phyloP scores from a whole-genome alignment of 352 stramenopile species.

The Plasmopara viticola region DNA sequence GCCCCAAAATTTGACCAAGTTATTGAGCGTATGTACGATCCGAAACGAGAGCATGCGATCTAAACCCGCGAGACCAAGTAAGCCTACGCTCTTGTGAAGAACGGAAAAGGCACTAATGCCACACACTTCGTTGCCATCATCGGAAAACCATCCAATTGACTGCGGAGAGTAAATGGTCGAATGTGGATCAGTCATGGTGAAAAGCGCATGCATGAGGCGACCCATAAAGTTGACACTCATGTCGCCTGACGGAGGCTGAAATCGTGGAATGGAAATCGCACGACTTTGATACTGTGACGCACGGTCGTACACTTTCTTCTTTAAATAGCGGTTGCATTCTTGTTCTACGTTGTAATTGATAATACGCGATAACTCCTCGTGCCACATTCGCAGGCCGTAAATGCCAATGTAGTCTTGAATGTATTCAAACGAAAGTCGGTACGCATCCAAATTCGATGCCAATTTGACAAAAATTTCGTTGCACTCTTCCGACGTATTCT shows the following conservation, averaged over 20 bases:
- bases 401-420: slow-evolving; percentile 96
- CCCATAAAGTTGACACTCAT: slow-evolving; percentile 93
- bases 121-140: slow-evolving; percentile 80
- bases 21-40: slow-evolving; percentile 91
- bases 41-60: slow-evolving; percentile 91
- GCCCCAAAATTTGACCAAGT: slow-evolving; percentile 91
- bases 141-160: slow-evolving; percentile 89
- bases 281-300: slow-evolving; percentile 88
- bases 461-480: slow-evolving; percentile 83
- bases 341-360: slow-evolving; percentile 96
- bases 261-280: slow-evolving; percentile 90
- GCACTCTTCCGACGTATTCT: slow-evolving; percentile 78
- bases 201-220: slow-evolving; percentile 86
- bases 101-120: slow-evolving; percentile 86
- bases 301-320: slow-evolving; percentile 91
- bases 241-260: slow-evolving; percentile 74
- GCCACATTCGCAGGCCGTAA: slow-evolving; percentile 93
- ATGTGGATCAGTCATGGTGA: slow-evolving; percentile 90
- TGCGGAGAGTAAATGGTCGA: slow-evolving; percentile 90
- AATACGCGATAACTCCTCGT: slow-evolving; percentile 91
- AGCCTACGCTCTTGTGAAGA: slow-evolving; percentile 87
- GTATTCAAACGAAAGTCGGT: slow-evolving; percentile 90
- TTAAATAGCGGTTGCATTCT: slow-evolving; percentile 92
- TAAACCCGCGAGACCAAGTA: slow-evolving; percentile 87
- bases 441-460: slow-evolving; percentile 83